These are phyloP conservation scores for Fagopyrum homotropicum DNA, from an alignment of 148 eudicot species.

Conservation along the genomic window DNA sequence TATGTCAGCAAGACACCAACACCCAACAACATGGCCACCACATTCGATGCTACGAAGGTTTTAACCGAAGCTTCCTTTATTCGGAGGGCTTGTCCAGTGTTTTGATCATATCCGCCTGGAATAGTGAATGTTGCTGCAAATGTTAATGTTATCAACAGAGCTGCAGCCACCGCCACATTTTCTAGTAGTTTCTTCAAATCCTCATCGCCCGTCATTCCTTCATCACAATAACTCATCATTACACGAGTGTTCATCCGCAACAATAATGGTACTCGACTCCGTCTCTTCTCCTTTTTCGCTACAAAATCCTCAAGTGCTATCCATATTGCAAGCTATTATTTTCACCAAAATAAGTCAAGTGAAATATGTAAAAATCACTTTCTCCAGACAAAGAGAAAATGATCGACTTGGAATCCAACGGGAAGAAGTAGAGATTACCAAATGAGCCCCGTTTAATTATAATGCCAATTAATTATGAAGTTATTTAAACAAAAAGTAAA, in stretches of 20 bases:
- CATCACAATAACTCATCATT: no score
- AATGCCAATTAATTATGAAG: no score
- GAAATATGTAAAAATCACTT: no score
- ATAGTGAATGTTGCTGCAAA: slow-evolving; percentile 21
- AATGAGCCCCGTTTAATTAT: no score
- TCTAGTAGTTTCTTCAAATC: slow-evolving; percentile 11
- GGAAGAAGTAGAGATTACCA: no score
- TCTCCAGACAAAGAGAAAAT: no score
- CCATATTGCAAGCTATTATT: neutral
- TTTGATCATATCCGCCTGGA: slow-evolving; percentile 14
- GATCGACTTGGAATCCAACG: no score
- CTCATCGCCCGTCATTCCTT: neutral
- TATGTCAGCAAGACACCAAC: neutral
- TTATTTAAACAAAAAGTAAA: no score
- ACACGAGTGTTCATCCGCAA: neutral
- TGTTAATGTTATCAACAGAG: slow-evolving; percentile 21
- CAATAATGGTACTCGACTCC: neutral
- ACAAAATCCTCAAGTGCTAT: neutral
- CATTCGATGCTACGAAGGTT: neutral
- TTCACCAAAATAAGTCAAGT: neutral
- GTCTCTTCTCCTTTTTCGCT: neutral
- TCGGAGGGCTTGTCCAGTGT: neutral
- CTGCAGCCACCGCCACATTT: slow-evolving; percentile 20
- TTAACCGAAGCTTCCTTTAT: neutral
- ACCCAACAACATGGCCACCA: neutral